These are phyloP conservation scores for Vararia minispora DNA, from an alignment of 768 basidiomycete species.

Conservation along the genomic window DNA sequence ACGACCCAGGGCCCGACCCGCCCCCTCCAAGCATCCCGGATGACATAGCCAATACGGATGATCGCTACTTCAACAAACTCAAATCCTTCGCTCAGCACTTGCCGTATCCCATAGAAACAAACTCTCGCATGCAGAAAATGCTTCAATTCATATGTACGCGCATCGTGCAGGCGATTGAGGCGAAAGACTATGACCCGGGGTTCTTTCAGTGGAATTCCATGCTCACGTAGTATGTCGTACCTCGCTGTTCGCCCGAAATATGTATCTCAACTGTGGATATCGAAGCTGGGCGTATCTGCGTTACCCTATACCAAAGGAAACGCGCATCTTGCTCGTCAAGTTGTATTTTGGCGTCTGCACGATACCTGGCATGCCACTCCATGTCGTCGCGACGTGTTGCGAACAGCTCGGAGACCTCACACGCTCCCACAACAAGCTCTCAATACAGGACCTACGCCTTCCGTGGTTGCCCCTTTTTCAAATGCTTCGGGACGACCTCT, in stretches of 20 bases:
- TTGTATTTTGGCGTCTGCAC: conserved; percentile 70
- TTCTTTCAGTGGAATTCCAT: conserved; percentile 74
- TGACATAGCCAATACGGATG: conserved; percentile 25
- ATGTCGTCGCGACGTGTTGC: conserved; percentile 54
- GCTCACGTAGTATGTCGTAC: conserved; percentile 49
- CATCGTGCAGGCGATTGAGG: conserved; percentile 62
- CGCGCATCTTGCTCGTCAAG: conserved; percentile 60
- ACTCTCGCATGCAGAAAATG: conserved; percentile 63
- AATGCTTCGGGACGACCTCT: conserved; percentile 61
- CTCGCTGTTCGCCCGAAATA: conserved; percentile 2
- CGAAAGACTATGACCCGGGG: conserved; percentile 75
- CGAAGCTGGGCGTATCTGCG: conserved; percentile 72
- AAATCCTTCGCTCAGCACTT: conserved; percentile 51
- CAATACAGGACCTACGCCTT: conserved; percentile 68
- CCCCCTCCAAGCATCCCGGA: conserved; percentile 18
- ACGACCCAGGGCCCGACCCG: conserved; percentile 20
- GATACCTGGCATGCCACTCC: conserved; percentile 65
- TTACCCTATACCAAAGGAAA: conserved; percentile 77
- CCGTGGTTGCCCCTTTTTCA: conserved; percentile 76
- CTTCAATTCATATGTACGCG: conserved; percentile 64
- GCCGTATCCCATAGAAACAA: conserved; percentile 69
- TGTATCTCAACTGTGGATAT: conserved; percentile 10
- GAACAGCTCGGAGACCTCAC: conserved; percentile 51
- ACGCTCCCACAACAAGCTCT: conserved; percentile 61
- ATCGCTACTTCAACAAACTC: conserved; percentile 46